Evolutionary conservation across 805 yeast genomes (phyloP), one percentile per base, ranked within the genome.

Genomic region (Zygosaccharomyces kombuchaensis): DNA sequence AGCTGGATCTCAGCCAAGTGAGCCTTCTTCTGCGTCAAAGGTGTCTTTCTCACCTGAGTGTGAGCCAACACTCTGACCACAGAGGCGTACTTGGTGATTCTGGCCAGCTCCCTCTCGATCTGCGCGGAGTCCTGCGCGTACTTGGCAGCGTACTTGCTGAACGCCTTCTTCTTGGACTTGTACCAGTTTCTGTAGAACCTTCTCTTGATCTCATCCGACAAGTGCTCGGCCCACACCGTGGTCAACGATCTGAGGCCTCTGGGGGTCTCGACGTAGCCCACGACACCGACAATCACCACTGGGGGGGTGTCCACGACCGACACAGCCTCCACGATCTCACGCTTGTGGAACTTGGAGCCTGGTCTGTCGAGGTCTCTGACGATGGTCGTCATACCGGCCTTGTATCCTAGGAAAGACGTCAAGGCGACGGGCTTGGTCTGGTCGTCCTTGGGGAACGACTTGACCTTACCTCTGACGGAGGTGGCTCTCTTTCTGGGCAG

Each of bases 131-230:
- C 86, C 73, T 82, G 80, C 66, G 97, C 86, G 85, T 90, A 91
- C 83, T 93, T 91, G 76, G 93, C 85, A 75, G 98, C 85, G 88
- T 93, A 93, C 80, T 91, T 90, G 87, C 98, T 87, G 95, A 93
- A 93, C 70, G 99, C 99, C 91, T 90, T 90, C 96, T 93, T 93
- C 91, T 93, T 93, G 66, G 96, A 84, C 84, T 90, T 90, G 96
- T 87, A 93, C 99, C 99, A 93, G 96, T 91, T 93, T 88, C 90
- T 93, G 96, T 93, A 93, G 96, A 93, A 93, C 82, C 97, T 88
- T 84, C 99, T 88, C 87, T 84, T 91, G 77, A 93, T 82, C 79
- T 93, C 99, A 74, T 93, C 99, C 70, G 96, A 86, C 72, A 93
- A 83, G 80, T 93, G 99, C 83, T 93, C 98, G 71, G 99, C 99